Percentiles rank a stretch among this genome's conserved stretches.
Conservation (phyloP, 1,139 yeast genomes). For the Geotrichum histeridarum region DNA sequence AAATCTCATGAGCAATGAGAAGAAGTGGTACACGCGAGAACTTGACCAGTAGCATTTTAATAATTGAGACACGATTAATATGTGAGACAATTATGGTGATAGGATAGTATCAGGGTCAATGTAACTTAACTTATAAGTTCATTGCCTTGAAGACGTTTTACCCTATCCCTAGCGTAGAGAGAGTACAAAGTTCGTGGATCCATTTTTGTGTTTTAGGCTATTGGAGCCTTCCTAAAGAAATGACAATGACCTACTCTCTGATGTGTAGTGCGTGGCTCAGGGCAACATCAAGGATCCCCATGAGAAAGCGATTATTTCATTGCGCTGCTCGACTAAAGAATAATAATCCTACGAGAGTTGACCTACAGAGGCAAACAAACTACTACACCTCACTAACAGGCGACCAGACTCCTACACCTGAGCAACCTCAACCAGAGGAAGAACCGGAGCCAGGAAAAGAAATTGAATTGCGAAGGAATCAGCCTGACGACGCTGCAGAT, state of each 20-base stretch:
- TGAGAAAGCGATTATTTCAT: neutral
- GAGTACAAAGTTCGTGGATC: no score
- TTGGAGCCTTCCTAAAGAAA: no score
- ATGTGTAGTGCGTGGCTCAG: no score
- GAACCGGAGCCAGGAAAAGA: constrained; percentile 3
- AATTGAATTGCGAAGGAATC: constrained; percentile 9
- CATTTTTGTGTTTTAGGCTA: no score
- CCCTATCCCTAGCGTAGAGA: no score
- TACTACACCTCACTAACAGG: constrained; percentile 6
- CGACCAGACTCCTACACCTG: neutral
- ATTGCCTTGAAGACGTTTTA: no score
- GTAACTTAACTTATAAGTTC: no score
- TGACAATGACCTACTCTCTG: no score
- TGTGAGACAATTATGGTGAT: neutral
- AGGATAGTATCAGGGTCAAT: neutral
- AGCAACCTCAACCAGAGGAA: neutral
- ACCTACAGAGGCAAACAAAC: constrained; percentile 3
- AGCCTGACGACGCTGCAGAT: constrained; percentile 6
- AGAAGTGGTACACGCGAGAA: no score
- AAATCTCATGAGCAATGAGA: neutral
- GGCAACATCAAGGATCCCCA: no score
- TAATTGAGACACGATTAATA: neutral
- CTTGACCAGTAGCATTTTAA: neutral
- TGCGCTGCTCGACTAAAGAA: neutral
- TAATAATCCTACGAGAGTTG: neutral